phyloP scores from a whole-genome alignment of 2,329 filamentous ascomycete species.

The Fusarium virguliforme region DNA sequence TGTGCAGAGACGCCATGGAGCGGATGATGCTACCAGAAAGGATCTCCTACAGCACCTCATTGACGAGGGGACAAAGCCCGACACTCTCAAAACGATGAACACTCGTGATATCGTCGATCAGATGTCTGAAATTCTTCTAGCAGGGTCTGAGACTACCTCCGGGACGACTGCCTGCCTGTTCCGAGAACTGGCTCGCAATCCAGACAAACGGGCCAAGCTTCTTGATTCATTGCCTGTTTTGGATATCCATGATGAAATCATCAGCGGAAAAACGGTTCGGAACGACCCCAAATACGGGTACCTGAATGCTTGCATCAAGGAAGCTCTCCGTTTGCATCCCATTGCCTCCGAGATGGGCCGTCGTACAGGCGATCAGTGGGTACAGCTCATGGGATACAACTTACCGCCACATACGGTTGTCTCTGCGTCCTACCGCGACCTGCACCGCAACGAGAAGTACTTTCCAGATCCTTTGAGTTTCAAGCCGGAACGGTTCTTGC shows the following conservation, averaged over 20 bases:
- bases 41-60: constrained; percentile 13
- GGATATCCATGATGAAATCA: neutral
- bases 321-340: constrained; percentile 13
- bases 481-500: neutral
- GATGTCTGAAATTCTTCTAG: constrained; percentile 9
- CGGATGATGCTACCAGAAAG: neutral
- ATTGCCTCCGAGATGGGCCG: constrained; percentile 17
- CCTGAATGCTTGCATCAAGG: constrained; percentile 14
- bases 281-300: neutral
- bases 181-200: constrained; percentile 4
- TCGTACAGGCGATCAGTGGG: constrained; percentile 9
- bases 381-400: constrained; percentile 11
- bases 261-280: neutral
- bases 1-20: neutral
- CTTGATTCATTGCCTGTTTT: neutral
- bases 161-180: constrained; percentile 8
- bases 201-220: neutral
- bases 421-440: neutral
- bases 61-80: constrained; percentile 1
- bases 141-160: constrained; percentile 11
- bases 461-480: neutral
- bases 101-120: constrained; percentile 4
- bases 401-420: constrained; percentile 8
- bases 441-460: neutral
- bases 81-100: neutral